These are phyloP conservation scores for Arthrobotrys megalospora DNA, from an alignment of 2,329 filamentous ascomycete genomes.

Conservation along the genomic window DNA sequence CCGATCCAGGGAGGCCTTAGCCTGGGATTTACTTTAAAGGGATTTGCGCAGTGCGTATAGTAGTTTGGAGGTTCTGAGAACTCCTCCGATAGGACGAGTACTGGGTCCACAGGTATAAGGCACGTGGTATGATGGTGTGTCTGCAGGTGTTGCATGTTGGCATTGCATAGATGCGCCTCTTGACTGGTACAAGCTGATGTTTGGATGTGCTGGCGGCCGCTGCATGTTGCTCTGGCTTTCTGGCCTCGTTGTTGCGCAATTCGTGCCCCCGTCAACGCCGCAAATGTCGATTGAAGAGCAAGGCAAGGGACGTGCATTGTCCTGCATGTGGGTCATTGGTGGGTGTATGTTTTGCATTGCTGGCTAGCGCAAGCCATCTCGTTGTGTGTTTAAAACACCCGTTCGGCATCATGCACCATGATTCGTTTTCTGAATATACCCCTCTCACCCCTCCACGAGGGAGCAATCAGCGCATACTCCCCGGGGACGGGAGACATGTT, in stretches of 20 bases:
- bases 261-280: neutral
- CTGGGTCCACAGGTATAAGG: neutral
- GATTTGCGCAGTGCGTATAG: neutral
- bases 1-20: neutral
- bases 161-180: constrained; percentile 49
- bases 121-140: constrained; percentile 19
- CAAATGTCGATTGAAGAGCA: constrained; percentile 9
- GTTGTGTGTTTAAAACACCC: constrained; percentile 25
- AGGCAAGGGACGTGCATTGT: constrained; percentile 41
- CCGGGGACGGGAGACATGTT: no score
- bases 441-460: constrained; percentile 7
- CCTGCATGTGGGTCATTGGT: constrained; percentile 48
- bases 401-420: constrained; percentile 45
- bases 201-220: constrained; percentile 57
- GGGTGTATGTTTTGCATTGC: constrained; percentile 60
- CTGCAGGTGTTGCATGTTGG: constrained; percentile 55
- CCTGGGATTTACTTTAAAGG: neutral
- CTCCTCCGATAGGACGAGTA: constrained; percentile 1
- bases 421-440: constrained; percentile 25
- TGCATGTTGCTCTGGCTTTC: constrained; percentile 27
- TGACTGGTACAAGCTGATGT: neutral
- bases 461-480: neutral
- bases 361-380: constrained; percentile 46
- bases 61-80: neutral
- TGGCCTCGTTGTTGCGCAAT: constrained; percentile 42